Evolutionary conservation across 768 basidiomycete species (phyloP).

Genomic region (Suillus occidentalis): DNA sequence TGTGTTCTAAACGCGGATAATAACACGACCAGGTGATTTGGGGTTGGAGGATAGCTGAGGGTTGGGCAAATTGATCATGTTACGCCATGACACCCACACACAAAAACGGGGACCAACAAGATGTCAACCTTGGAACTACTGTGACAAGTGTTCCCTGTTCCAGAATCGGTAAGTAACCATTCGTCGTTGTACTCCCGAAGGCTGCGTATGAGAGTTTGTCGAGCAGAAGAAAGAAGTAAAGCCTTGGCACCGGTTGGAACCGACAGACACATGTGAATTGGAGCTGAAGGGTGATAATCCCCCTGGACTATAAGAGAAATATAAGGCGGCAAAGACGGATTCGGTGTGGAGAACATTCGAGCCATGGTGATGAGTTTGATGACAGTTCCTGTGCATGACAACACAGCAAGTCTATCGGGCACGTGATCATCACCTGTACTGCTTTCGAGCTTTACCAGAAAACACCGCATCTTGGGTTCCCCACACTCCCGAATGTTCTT

Average conservation of each 20-base stretch:
- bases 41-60: conserved; percentile 62
- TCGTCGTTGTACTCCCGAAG: conserved; percentile 53
- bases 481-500: neutral
- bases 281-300: conserved; percentile 63
- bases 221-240: conserved; percentile 56
- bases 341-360: conserved; percentile 43
- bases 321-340: conserved; percentile 51
- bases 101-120: conserved; percentile 47
- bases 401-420: conserved; percentile 2
- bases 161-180: conserved; percentile 37
- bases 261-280: conserved; percentile 65
- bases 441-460: too few species aligned
- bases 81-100: neutral
- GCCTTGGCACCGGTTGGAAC: conserved; percentile 33
- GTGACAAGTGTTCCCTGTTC: conserved; percentile 36
- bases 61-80: conserved; percentile 11
- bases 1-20: conserved; percentile 48
- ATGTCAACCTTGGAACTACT: conserved; percentile 48
- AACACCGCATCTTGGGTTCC: neutral
- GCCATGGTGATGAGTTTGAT: conserved; percentile 4
- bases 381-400: neutral
- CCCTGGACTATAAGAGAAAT: conserved; percentile 63
- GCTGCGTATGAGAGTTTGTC: conserved; percentile 38
- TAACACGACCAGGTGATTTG: conserved; percentile 53
- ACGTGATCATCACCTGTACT: conserved; percentile 14